Evolutionary conservation across 2,329 filamentous ascomycete genomes (phyloP), one percentile per base, ranked within the genome.

Genomic region (Cladosporium oxysporum): DNA sequence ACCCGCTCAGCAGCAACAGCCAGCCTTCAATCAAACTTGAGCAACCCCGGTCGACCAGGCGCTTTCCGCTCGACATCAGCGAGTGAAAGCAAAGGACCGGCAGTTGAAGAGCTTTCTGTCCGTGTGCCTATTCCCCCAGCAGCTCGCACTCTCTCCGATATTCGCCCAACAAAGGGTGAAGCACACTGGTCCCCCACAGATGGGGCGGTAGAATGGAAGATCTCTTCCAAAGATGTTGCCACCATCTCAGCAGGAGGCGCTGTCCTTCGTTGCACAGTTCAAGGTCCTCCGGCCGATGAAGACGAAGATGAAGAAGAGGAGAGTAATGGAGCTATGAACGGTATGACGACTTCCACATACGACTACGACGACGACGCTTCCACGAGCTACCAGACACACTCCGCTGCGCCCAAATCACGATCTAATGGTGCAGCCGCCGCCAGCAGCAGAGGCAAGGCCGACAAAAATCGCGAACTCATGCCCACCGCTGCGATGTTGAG

Each of bases 101-200:
- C 74, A 0, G 76, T 97, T 28, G 92, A 97, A 72, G 91, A 95
- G 66, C 81, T 98, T 33, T 83, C 85, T 2, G 88, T 97, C 29
- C 88, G 88, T 1, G 86, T 97, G 10, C 93, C 93, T 1, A 84
- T 98, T 12, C 91, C 94, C 3, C 80, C 86, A 4, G 86, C 88
- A 29, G 92, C 97, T 60, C 88, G 92, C 66, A 97, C 93, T 75
- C 82, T 98, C 18, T 88, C 88, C 5, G 93, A 97, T 73, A 85
- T 97, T 64, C 87, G 92, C 65, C 87, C 93, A 2, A 91, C 88
- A 70, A 88, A 88, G 69, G 94, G 93, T 41, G 94, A 98, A 71
- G 93, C 92, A 2, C 88, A 86, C 65, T 97, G 93, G 79, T 90
- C 87, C 63, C 88, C 90, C 0, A 88, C 88, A 2, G 92, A 91